These are phyloP conservation scores for Ilex paraguariensis DNA, from an alignment of 305 asterid species.

Conservation along the genomic window DNA sequence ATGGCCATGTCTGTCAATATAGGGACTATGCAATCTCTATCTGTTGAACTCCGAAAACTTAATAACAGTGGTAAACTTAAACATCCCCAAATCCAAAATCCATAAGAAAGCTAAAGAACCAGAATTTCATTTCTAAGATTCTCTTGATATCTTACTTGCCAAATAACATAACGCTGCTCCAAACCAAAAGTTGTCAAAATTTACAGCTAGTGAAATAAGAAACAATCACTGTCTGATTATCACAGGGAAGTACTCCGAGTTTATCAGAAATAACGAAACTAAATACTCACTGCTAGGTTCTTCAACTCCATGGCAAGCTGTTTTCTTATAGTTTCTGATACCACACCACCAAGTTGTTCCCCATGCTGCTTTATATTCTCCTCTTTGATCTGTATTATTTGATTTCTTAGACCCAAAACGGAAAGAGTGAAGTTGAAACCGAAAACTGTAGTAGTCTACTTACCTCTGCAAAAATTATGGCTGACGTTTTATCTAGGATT, in stretches of 20 bases:
- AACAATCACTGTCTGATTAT: not conserved
- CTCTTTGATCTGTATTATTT: conserved; percentile 37
- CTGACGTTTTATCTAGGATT: conserved; percentile 54
- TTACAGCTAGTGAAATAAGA: no score
- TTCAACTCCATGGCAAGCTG: conserved; percentile 61
- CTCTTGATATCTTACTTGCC: no score
- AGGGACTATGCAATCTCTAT: no score
- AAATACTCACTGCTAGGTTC: conserved; percentile 61
- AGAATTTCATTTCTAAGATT: no score
- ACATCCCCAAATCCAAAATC: no score
- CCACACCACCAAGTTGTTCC: conserved; percentile 41
- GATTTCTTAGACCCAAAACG: not conserved
- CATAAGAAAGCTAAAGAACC: no score
- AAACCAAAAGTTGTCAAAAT: no score
- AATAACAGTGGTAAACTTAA: no score
- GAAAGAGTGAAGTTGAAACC: not conserved
- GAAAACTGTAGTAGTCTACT: conserved; percentile 9
- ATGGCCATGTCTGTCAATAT: no score
- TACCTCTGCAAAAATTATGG: conserved; percentile 63
- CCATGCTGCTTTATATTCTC: conserved; percentile 38
- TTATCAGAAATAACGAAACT: not conserved
- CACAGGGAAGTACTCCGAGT: not conserved
- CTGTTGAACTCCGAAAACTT: no score
- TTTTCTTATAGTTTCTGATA: conserved; percentile 38
- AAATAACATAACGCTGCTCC: no score